Base-by-base conservation (phyloP, 2,329 filamentous ascomycete genomes). In the Uncinocarpus reesii region DNA sequence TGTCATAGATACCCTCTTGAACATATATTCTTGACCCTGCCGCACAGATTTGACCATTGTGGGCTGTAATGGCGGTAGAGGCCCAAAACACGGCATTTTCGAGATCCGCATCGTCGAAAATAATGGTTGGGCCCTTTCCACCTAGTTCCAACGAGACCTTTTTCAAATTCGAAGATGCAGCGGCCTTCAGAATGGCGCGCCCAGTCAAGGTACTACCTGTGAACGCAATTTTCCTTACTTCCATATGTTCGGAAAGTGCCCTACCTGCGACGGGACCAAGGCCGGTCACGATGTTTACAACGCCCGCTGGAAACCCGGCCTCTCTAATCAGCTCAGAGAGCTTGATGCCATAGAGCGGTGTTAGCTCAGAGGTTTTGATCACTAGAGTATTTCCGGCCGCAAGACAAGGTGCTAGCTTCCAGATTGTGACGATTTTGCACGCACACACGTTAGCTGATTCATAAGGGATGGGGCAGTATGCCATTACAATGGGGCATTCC, bases 291-390 rank as follows among this genome's bases (percentile, higher is more conserved):
- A 72, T 53, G 49, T 72, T 63, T 35, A 73, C 59, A 0, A 71
- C 68, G 1, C 71, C 70, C 0, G 67, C 62, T 0, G 70, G 70
- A 48, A 73, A 69, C 1, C 70, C 69, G 3, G 70, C 70, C 48
- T 67, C 58, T 24, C 58, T 57, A 48, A 68, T 60, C 15, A 72
- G 53, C 2, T 55, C 54, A 0, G 63, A 70, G 2, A 71, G 54
- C 0, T 60, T 61, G 5, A 70, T 56, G 0, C 61, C 55, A 1
- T 55, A 59, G 7, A 70, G 58, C 1, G 71, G 71, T 1, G 68
- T 65, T 50, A 70, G 69, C 52, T 73, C 70, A 4, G 64, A 67
- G 1, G 69, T 60, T 55, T 73, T 73, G 50, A 71, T 57, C 48
- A 72, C 66, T 36, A 71, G 62, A 23, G 61, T 65, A 53, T 73